Percentiles rank a stretch among this genome's conserved stretches.
Conservation (phyloP, 1,284 basidiomycete genomes). For the Trichosporon asahii region DNA sequence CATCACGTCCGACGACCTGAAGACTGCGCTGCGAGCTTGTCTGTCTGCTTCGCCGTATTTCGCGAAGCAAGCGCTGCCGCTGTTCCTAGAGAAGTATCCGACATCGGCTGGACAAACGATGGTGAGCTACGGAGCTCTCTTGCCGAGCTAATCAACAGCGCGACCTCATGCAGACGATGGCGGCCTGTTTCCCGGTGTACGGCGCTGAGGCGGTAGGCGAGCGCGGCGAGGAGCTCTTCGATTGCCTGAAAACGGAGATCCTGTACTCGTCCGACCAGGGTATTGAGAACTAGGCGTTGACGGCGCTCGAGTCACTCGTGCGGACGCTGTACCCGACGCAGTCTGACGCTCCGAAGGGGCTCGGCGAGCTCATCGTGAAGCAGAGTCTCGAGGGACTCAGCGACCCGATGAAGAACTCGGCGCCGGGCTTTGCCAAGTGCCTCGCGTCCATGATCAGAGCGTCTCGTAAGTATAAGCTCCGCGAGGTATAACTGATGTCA, state of each 20-base stretch:
- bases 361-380: constrained; percentile 70
- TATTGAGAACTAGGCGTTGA: constrained; percentile 69
- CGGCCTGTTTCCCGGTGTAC: constrained; percentile 74
- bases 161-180: constrained; percentile 74
- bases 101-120: constrained; percentile 80
- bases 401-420: constrained; percentile 88
- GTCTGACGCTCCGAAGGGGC: constrained; percentile 53
- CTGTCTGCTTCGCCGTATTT: constrained; percentile 77
- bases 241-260: constrained; percentile 83
- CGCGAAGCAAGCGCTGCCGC: constrained; percentile 75
- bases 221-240: constrained; percentile 76
- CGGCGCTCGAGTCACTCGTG: constrained; percentile 67
- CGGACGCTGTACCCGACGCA: constrained; percentile 62
- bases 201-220: constrained; percentile 63
- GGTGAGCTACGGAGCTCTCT: constrained; percentile 53
- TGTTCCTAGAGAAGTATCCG: constrained; percentile 88
- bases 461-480: constrained; percentile 59
- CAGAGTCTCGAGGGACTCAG: constrained; percentile 74
- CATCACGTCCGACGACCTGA: constrained; percentile 84
- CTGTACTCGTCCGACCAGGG: constrained; percentile 78
- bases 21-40: constrained; percentile 63
- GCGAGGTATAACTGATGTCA: constrained; percentile 41
- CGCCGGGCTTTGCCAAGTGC: constrained; percentile 75
- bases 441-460: constrained; percentile 70
- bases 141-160: constrained; percentile 55